Evolutionary conservation across 2,329 filamentous ascomycete genomes (phyloP).

Genomic region (Fusarium sp.): DNA sequence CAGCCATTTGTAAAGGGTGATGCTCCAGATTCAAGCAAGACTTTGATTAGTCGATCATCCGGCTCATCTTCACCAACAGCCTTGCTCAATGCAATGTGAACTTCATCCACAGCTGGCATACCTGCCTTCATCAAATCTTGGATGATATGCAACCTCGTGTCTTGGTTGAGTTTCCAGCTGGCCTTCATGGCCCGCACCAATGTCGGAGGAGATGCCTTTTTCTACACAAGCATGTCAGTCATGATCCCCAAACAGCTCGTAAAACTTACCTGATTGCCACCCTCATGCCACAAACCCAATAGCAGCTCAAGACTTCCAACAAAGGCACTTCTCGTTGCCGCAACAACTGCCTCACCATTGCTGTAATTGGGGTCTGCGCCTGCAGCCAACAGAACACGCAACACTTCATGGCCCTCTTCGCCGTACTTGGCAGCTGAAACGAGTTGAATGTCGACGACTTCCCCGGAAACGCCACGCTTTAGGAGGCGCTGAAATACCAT

Average conservation of each 20-base stretch:
- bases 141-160: conserved; percentile 63
- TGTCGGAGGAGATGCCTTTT: conserved; percentile 62
- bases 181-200: conserved; percentile 66
- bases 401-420: conserved; percentile 61
- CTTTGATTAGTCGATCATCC: conserved; percentile 60
- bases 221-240: conserved; percentile 51
- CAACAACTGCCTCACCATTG: conserved; percentile 67
- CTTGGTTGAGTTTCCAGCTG: conserved; percentile 64
- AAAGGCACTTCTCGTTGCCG: conserved; percentile 65
- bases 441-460: conserved; percentile 66
- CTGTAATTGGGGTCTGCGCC: conserved; percentile 70
- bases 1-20: conserved; percentile 66
- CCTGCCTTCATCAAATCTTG: conserved; percentile 66
- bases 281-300: conserved; percentile 61
- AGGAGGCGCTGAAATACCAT: conserved; percentile 66
- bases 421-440: conserved; percentile 66
- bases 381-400: conserved; percentile 64
- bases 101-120: conserved; percentile 61
- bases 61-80: conserved; percentile 67
- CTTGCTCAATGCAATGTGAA: conserved; percentile 65
- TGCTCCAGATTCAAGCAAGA: conserved; percentile 65
- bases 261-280: conserved; percentile 57
- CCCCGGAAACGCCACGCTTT: conserved; percentile 63
- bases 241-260: conserved; percentile 11
- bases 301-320: conserved; percentile 65